phyloP scores from a whole-genome alignment of 306 rosid genomes.

The Begonia loranthoides region DNA sequence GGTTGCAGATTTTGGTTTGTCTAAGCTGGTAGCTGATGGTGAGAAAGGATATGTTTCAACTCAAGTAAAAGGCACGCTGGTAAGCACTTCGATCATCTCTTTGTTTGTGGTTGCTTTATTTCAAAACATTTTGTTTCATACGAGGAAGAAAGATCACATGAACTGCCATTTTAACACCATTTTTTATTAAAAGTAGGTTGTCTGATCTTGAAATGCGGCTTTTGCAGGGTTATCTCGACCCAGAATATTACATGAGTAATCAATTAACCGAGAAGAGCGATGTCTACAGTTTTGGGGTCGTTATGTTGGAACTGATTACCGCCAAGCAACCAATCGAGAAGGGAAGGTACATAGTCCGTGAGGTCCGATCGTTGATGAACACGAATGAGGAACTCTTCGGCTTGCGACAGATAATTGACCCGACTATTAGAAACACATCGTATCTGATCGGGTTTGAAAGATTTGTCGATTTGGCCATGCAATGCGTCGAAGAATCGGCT shows the following conservation, averaged over 20 bases:
- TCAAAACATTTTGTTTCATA: neutral
- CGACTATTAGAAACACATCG: conserved; percentile 35
- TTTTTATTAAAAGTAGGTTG: no score
- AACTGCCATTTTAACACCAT: no score
- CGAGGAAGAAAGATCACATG: neutral
- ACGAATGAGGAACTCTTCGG: conserved; percentile 49
- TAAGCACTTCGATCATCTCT: conserved; percentile 17
- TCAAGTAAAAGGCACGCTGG: conserved; percentile 94
- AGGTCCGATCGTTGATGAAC: conserved; percentile 34
- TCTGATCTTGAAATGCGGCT: no score
- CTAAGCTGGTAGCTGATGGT: conserved; percentile 63
- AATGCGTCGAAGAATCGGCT: conserved; percentile 76
- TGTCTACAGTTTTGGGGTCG: conserved; percentile 86
- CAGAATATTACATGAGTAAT: conserved; percentile 90
- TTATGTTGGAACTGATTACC: conserved; percentile 74
- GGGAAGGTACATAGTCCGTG: conserved; percentile 76
- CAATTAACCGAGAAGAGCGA: conserved; percentile 85
- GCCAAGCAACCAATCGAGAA: conserved; percentile 79
- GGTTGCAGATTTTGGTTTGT: conserved; percentile 96
- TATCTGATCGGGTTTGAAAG: conserved; percentile 42
- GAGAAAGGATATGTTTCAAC: conserved; percentile 83
- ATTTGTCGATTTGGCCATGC: conserved; percentile 76
- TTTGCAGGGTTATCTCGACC: conserved; percentile 86
- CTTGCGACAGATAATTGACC: conserved; percentile 51
- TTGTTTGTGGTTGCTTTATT: neutral